These are phyloP conservation scores for Globisporangium parvum DNA, from an alignment of 352 stramenopile genomes.

Conservation along the genomic window DNA sequence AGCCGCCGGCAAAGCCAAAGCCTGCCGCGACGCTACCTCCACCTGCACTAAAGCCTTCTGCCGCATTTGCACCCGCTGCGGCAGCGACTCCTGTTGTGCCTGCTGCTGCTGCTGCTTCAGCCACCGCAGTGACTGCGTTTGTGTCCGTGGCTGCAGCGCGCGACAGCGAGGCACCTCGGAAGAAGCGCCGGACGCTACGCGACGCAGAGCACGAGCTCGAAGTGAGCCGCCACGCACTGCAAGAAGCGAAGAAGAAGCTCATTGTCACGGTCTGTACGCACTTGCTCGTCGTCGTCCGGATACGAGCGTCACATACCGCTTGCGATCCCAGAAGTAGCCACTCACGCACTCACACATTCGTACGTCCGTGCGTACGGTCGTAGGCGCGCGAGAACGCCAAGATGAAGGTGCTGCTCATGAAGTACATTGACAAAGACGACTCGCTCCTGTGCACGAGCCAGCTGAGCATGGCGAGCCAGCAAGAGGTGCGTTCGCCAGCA, in stretches of 20 bases:
- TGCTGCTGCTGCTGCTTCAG: neutral
- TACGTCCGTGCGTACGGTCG: neutral
- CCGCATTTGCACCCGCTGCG: neutral
- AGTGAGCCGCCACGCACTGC: slow-evolving; percentile 33
- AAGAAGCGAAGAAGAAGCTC: slow-evolving; percentile 58
- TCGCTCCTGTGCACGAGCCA: slow-evolving; percentile 73
- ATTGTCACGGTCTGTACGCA: slow-evolving; percentile 39
- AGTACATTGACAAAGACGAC: slow-evolving; percentile 84
- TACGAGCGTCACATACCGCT: too few species aligned
- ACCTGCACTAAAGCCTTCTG: neutral
- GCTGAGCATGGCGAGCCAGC: slow-evolving; percentile 37
- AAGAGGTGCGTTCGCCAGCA: slow-evolving; percentile 27
- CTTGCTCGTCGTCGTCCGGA: neutral
- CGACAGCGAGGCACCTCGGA: slow-evolving; percentile 25
- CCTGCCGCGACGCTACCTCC: neutral
- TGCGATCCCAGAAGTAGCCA: neutral
- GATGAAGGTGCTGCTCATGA: slow-evolving; percentile 83
- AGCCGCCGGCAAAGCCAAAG: neutral
- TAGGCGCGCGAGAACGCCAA: slow-evolving; percentile 81
- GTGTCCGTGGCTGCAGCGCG: too few species aligned
- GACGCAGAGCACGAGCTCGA: slow-evolving; percentile 62
- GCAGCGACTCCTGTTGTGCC: neutral
- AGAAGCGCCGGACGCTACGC: slow-evolving; percentile 66
- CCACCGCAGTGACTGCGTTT: too few species aligned
- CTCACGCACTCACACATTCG: neutral